phyloP scores from a whole-genome alignment of 371 early-diverging fungal genomes.

The Zopfochytrium polystomum region DNA sequence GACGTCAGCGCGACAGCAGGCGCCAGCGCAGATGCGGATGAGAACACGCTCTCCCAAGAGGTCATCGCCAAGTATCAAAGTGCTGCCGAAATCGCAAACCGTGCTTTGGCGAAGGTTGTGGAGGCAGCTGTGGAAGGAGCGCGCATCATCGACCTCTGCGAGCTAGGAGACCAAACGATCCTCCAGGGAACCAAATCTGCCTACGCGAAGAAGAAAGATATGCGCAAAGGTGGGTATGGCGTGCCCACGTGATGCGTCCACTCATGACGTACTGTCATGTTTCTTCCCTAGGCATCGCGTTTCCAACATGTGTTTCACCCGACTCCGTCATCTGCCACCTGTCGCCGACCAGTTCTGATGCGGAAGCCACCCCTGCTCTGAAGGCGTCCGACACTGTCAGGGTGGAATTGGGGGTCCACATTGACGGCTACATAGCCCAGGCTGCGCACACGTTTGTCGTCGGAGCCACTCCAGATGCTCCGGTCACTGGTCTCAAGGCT shows the following conservation, averaged over 20 bases:
- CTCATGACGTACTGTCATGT: too few species aligned
- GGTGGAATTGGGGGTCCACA: conserved; percentile 83
- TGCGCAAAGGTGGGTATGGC: conserved; percentile 35
- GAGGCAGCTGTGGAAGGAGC: conserved; percentile 43
- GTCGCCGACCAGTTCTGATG: conserved; percentile 44
- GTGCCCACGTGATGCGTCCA: too few species aligned
- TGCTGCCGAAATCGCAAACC: conserved; percentile 51
- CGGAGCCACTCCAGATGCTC: conserved; percentile 51
- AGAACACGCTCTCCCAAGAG: conserved; percentile 36
- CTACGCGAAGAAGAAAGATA: conserved; percentile 44
- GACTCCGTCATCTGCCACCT: conserved; percentile 43
- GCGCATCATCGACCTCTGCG: conserved; percentile 41
- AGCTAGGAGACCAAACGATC: conserved; percentile 45
- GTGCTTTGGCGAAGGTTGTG: conserved; percentile 42
- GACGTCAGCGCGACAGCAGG: conserved; percentile 13
- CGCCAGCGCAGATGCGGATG: conserved; percentile 19
- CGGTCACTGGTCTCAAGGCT: conserved; percentile 80
- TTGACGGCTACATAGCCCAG: conserved; percentile 89
- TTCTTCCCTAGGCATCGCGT: conserved; percentile 43
- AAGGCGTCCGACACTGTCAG: conserved; percentile 45
- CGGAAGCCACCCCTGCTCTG: conserved; percentile 35
- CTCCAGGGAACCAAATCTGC: conserved; percentile 38
- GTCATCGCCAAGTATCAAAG: conserved; percentile 51
- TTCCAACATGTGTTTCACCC: conserved; percentile 53
- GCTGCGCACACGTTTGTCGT: conserved; percentile 82